phyloP scores from a whole-genome alignment of 345 rosid species.

The Aegle marmelos region DNA sequence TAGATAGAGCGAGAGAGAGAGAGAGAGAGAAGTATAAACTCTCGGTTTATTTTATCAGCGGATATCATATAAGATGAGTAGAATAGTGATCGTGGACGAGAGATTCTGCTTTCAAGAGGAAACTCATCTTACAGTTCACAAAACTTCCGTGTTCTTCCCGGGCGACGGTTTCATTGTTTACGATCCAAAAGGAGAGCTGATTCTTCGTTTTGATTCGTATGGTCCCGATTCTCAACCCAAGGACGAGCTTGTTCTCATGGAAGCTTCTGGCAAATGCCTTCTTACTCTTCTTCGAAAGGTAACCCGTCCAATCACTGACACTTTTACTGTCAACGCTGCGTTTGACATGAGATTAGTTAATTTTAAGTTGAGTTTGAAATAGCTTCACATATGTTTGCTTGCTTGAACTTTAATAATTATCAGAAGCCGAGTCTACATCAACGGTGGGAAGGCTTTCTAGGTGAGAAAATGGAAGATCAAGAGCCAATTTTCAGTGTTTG shows the following conservation, averaged over 20 bases:
- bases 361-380: too few relatives aligned
- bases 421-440: constrained; percentile 53
- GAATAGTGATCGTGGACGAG: constrained; percentile 20
- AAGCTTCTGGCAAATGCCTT: constrained; percentile 41
- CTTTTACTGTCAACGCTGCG: background rate
- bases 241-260: constrained; percentile 45
- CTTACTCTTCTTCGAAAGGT: constrained; percentile 43
- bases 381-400: too few relatives aligned
- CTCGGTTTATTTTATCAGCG: too few relatives aligned
- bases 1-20: too few relatives aligned
- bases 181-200: constrained; percentile 20
- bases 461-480: constrained; percentile 34
- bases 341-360: too few relatives aligned
- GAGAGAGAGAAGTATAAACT: too few relatives aligned
- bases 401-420: too few relatives aligned
- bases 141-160: constrained; percentile 36
- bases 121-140: constrained; percentile 31
- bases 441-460: constrained; percentile 51
- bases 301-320: background rate
- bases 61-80: background rate
- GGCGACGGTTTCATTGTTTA: constrained; percentile 40
- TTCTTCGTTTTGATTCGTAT: constrained; percentile 36
- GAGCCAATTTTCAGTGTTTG: constrained; percentile 40
- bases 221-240: constrained; percentile 22
- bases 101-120: constrained; percentile 31